phyloP scores from a whole-genome alignment of 352 stramenopile species.

The Globisporangium radiosum region DNA sequence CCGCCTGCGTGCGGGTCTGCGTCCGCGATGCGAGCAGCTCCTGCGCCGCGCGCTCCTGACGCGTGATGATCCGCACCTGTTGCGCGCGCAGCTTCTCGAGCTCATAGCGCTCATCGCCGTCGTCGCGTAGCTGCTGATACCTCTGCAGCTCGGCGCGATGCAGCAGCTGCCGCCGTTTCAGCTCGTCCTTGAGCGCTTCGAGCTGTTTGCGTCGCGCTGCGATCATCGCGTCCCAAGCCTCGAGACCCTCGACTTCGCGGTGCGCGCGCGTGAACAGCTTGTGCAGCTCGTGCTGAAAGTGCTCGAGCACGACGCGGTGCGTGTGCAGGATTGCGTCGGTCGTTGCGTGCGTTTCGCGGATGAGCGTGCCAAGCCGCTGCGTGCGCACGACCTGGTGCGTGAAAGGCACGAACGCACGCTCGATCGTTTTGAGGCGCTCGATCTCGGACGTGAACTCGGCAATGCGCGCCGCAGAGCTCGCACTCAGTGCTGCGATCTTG shows the following conservation, averaged over 20 bases:
- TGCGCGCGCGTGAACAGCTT: constrained; percentile 45
- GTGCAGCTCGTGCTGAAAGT: constrained; percentile 56
- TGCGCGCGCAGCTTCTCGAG: constrained; percentile 50
- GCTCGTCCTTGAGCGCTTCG: constrained; percentile 44
- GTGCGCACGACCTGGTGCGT: constrained; percentile 61
- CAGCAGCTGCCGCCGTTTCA: constrained; percentile 44
- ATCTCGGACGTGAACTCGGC: constrained; percentile 65
- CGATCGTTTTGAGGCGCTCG: constrained; percentile 42
- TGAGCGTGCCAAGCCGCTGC: constrained; percentile 29
- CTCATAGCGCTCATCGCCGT: constrained; percentile 56
- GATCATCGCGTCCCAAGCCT: constrained; percentile 70
- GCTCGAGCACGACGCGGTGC: constrained; percentile 36
- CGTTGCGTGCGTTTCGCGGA: constrained; percentile 33
- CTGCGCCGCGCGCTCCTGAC: constrained; percentile 31
- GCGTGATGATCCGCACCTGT: constrained; percentile 41
- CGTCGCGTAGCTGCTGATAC: constrained; percentile 50
- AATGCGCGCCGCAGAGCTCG: constrained; percentile 46
- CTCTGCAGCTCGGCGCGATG: constrained; percentile 59
- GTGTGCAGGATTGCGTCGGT: constrained; percentile 31
- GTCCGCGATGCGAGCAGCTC: constrained; percentile 31
- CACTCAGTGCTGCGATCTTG: constrained; percentile 31
- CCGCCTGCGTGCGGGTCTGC: constrained; percentile 24
- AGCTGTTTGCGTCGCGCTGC: constrained; percentile 52
- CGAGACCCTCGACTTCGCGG: constrained; percentile 40
- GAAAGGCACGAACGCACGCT: constrained; percentile 74